Evolutionary conservation across 2,329 filamentous ascomycete species (phyloP).

Genomic region (Scytalidium lignicola): DNA sequence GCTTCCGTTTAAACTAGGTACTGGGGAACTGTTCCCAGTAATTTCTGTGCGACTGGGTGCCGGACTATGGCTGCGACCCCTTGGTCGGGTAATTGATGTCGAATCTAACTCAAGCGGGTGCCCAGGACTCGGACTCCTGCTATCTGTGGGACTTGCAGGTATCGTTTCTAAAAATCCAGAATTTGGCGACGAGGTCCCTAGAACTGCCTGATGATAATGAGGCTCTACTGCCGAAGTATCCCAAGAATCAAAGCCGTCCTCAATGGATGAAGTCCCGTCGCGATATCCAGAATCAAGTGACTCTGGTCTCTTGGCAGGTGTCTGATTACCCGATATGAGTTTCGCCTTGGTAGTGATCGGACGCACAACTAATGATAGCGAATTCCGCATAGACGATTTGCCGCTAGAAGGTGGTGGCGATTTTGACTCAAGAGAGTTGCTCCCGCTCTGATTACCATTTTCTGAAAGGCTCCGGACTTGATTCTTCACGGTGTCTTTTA

Average conservation of each 20-base stretch:
- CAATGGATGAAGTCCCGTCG: constrained; percentile 22
- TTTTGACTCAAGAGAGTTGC: constrained; percentile 17
- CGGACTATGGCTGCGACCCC: constrained; percentile 26
- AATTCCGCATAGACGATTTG: constrained; percentile 43
- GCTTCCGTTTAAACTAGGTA: constrained; percentile 32
- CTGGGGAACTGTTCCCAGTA: constrained; percentile 17
- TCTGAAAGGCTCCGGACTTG: constrained; percentile 10
- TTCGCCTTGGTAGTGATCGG: constrained; percentile 53
- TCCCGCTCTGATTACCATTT: constrained; percentile 10
- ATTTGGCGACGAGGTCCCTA: constrained; percentile 35
- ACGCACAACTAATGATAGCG: constrained; percentile 43
- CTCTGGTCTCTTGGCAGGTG: constrained; percentile 32
- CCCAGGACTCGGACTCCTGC: constrained; percentile 60
- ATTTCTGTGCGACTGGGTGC: constrained; percentile 17
- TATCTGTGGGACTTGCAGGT: constrained; percentile 58
- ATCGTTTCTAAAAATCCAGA: constrained; percentile 64
- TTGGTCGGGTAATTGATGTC: constrained; percentile 30
- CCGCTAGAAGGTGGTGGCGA: constrained; percentile 36
- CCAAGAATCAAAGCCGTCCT: constrained; percentile 71
- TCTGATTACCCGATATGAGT: constrained; percentile 41
- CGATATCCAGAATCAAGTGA: constrained; percentile 42
- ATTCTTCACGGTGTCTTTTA: constrained; percentile 13
- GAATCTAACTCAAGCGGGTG: constrained; percentile 52
- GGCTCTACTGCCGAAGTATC: constrained; percentile 65
- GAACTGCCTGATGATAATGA: constrained; percentile 53